Conservation (phyloP, 768 basidiomycete species). For the Gloeophyllum trabeum region DNA sequence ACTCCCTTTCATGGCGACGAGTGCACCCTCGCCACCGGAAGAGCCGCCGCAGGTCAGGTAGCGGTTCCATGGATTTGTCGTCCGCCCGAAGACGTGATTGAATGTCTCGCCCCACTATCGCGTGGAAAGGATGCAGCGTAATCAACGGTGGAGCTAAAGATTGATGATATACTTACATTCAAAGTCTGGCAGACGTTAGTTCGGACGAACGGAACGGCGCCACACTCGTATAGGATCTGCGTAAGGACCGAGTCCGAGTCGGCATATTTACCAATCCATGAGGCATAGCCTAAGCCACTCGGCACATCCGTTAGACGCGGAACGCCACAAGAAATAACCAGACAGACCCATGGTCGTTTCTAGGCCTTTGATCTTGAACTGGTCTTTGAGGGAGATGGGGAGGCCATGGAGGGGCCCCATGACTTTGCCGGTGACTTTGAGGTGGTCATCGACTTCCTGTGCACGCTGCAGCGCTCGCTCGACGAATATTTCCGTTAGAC, state of each 20-base stretch:
- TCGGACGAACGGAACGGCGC: conserved; percentile 47
- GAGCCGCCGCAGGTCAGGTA: conserved; percentile 69
- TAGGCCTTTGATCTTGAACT: conserved; percentile 46
- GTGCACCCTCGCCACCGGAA: conserved; percentile 78
- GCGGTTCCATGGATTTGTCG: conserved; percentile 65
- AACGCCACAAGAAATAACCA: not conserved
- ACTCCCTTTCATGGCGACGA: conserved; percentile 44
- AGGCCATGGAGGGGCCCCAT: conserved; percentile 36
- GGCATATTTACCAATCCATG: conserved; percentile 37
- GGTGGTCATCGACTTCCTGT: conserved; percentile 27
- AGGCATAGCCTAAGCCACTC: conserved; percentile 40
- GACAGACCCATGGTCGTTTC: conserved; percentile 45
- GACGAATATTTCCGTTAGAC: conserved; percentile 38
- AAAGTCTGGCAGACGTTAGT: conserved; percentile 49
- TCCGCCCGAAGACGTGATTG: conserved; percentile 74
- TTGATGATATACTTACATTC: conserved; percentile 7
- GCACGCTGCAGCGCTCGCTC: conserved; percentile 31
- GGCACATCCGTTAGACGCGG: not conserved
- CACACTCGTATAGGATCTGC: conserved; percentile 38
- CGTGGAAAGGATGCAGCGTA: not conserved
- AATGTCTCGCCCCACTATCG: conserved; percentile 64
- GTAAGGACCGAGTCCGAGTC: conserved; percentile 39
- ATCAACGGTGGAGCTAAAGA: not conserved
- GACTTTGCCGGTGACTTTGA: conserved; percentile 24
- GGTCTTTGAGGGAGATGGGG: conserved; percentile 34